phyloP scores from a whole-genome alignment of 1,284 basidiomycete genomes.

The Pseudozyma sp. region DNA sequence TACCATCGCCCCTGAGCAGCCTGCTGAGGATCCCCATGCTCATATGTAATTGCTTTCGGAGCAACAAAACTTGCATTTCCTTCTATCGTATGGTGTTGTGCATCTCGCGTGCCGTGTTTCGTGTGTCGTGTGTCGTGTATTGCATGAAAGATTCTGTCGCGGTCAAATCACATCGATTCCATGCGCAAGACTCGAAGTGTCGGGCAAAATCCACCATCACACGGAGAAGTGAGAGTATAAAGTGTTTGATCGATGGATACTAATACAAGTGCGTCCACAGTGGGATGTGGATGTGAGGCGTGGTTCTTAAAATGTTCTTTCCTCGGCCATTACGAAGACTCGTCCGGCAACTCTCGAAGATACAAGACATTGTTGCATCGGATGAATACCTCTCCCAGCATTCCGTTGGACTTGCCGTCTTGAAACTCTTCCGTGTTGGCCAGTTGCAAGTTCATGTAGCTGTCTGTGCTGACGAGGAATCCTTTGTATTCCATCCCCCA shows the following conservation, averaged over 20 bases:
- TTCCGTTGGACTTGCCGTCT: constrained; percentile 93
- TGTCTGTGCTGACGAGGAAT: constrained; percentile 97
- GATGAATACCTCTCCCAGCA: constrained; percentile 97
- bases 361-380: constrained; percentile 73
- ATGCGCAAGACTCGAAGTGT: too few species aligned
- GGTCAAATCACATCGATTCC: too few species aligned
- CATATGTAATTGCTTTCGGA: constrained; percentile 55
- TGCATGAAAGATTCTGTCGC: too few species aligned
- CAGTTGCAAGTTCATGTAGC: constrained; percentile 99
- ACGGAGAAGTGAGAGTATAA: neutral
- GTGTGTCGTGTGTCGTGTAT: too few species aligned
- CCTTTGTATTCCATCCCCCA: constrained; percentile 99
- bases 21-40: constrained; percentile 65
- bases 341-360: constrained; percentile 60
- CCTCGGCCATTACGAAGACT: constrained; percentile 16
- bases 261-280: constrained; percentile 13
- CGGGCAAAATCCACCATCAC: neutral
- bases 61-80: neutral
- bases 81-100: neutral
- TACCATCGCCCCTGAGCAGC: constrained; percentile 63
- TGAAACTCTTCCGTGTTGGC: constrained; percentile 99
- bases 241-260: constrained; percentile 13
- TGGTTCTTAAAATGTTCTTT: neutral
- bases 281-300: neutral
- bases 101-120: too few species aligned